These are phyloP conservation scores for Paraleonurus japonicus DNA, from an alignment of 257 asterid species.

Conservation along the genomic window DNA sequence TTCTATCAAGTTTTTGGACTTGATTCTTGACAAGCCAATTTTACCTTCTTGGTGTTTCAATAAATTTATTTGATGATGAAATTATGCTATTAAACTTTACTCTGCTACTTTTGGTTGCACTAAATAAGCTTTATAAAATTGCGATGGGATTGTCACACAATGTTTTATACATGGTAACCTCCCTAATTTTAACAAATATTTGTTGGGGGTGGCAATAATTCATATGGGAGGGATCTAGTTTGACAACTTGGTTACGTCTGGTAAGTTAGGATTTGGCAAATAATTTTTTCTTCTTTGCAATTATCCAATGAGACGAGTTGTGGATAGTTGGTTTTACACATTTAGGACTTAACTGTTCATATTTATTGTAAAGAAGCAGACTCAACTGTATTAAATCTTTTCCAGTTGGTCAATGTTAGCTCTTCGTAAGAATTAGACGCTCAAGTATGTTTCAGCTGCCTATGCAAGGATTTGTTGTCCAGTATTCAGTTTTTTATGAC, in stretches of 20 bases:
- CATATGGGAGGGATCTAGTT: background rate
- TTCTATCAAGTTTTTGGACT: conserved; percentile 6
- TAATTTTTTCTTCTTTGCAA: background rate
- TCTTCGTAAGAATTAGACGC: background rate
- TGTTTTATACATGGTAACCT: background rate
- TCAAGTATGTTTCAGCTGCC: conserved; percentile 7
- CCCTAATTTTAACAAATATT: background rate
- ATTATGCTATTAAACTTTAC: background rate
- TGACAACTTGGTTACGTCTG: background rate
- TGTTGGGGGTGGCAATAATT: background rate
- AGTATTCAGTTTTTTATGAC: background rate
- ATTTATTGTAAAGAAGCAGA: conserved; percentile 11
- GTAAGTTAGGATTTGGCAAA: background rate
- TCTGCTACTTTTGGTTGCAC: background rate
- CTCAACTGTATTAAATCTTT: background rate
- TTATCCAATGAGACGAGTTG: background rate
- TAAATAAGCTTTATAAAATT: background rate
- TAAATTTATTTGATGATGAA: background rate
- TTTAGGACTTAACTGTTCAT: background rate
- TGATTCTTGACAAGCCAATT: conserved; percentile 1
- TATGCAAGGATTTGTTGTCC: background rate
- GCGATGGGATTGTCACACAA: background rate
- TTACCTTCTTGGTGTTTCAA: conserved; percentile 7
- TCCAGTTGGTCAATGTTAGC: conserved; percentile 7
- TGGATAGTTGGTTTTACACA: background rate